Conservation (phyloP, 352 stramenopile species). For the Globisporangium lucens region DNA sequence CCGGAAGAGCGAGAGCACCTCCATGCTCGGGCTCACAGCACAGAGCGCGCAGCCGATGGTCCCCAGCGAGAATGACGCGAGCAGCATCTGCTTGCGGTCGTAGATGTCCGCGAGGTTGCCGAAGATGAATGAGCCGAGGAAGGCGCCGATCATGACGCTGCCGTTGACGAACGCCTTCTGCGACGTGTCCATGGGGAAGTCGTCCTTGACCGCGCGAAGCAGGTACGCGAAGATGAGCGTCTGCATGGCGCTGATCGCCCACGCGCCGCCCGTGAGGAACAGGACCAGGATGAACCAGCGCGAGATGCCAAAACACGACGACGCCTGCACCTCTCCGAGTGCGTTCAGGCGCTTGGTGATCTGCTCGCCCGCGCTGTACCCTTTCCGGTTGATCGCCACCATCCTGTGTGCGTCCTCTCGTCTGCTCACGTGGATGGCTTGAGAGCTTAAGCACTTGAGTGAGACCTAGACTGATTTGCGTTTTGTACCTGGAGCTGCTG, state of each 20-base stretch:
- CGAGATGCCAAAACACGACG: conserved; percentile 11
- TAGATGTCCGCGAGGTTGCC: conserved; percentile 20
- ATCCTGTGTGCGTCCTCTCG: not conserved
- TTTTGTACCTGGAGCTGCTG: not conserved
- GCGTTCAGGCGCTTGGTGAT: conserved; percentile 14
- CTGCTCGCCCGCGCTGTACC: conserved; percentile 5
- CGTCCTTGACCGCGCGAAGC: conserved; percentile 13
- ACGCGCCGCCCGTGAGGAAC: conserved; percentile 16
- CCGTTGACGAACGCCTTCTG: conserved; percentile 13
- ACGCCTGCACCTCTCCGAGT: not conserved
- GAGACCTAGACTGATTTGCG: too few species aligned
- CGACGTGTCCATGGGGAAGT: conserved; percentile 7
- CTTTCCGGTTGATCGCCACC: conserved; percentile 10
- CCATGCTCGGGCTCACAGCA: conserved; percentile 1
- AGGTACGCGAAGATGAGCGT: conserved; percentile 26
- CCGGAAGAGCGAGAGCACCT: conserved; percentile 3
- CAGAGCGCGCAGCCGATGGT: conserved; percentile 4
- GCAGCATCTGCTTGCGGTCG: conserved; percentile 20
- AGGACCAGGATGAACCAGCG: conserved; percentile 23
- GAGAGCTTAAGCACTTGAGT: too few species aligned
- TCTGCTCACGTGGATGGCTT: not conserved
- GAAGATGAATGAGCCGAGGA: conserved; percentile 18
- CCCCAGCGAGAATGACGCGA: conserved; percentile 6
- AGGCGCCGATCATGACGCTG: conserved; percentile 23
- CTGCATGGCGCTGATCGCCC: conserved; percentile 28